Conservation (phyloP, 1,284 basidiomycete species). For the Ustilago esculenta region DNA sequence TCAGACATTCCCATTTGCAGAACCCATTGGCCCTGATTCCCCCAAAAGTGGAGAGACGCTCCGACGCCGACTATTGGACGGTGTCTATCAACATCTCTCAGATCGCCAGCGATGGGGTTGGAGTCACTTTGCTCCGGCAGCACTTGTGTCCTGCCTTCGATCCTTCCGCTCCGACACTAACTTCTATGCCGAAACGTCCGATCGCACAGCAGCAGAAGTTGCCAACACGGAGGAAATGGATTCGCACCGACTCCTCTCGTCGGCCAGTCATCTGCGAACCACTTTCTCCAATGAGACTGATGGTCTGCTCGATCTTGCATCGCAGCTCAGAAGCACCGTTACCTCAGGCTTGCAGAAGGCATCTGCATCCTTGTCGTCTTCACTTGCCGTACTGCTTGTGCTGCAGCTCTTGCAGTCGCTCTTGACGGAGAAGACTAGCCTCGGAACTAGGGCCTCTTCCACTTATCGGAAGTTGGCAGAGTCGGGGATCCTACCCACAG, state of each 20-base stretch:
- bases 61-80: constrained; percentile 39
- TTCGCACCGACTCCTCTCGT: constrained; percentile 33
- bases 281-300: constrained; percentile 38
- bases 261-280: constrained; percentile 37
- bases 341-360: constrained; percentile 5
- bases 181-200: constrained; percentile 23
- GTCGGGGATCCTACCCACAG: constrained; percentile 35
- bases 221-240: constrained; percentile 43
- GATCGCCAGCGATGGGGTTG: constrained; percentile 33
- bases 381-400: constrained; percentile 12
- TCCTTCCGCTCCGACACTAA: constrained; percentile 20
- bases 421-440: constrained; percentile 8
- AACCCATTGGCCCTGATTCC: constrained; percentile 29
- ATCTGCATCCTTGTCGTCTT: constrained; percentile 7
- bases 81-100: constrained; percentile 38
- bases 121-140: constrained; percentile 33
- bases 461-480: constrained; percentile 29
- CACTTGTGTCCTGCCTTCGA: constrained; percentile 22
- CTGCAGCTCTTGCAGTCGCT: constrained; percentile 37
- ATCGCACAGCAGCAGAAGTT: constrained; percentile 24
- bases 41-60: constrained; percentile 42
- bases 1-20: constrained; percentile 54
- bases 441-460: constrained; percentile 10
- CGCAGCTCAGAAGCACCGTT: constrained; percentile 19
- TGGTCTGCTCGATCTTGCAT: constrained; percentile 37